phyloP scores from a whole-genome alignment of 495 filamentous ascomycete genomes.

The Aspergillus affinis region DNA sequence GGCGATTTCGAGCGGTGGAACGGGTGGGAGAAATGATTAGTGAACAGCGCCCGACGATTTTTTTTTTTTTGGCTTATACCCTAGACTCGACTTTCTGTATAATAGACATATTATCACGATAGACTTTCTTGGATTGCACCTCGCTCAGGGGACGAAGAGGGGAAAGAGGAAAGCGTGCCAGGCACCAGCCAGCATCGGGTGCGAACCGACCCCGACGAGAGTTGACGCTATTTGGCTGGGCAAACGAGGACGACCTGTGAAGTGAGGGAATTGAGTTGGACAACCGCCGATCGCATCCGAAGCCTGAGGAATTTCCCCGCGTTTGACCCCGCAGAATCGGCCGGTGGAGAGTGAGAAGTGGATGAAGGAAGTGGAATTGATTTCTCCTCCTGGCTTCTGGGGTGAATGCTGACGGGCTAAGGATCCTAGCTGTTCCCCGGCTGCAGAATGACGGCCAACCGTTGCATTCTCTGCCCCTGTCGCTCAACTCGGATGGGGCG shows the following conservation, averaged over 20 bases:
- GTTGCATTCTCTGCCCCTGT: neutral
- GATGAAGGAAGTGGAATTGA: neutral
- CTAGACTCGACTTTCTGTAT: neutral
- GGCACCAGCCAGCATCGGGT: neutral
- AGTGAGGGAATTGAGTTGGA: neutral
- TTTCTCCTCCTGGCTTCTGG: neutral
- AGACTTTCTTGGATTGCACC: neutral
- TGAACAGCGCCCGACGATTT: neutral
- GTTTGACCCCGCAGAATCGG: neutral
- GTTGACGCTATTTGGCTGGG: neutral
- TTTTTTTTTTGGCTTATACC: neutral
- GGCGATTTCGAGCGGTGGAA: conserved; percentile 43
- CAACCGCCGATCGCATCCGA: neutral
- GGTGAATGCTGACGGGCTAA: neutral
- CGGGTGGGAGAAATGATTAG: conserved; percentile 31
- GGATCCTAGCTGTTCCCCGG: neutral
- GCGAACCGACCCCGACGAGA: neutral
- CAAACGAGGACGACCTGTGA: neutral
- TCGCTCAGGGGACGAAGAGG: neutral
- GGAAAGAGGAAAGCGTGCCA: neutral
- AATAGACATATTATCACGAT: neutral
- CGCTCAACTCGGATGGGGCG: neutral
- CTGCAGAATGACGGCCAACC: neutral
- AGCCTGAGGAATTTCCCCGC: neutral
- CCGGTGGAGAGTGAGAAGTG: too few relatives aligned